These are phyloP conservation scores for Eremochloa ophiuroides DNA, from an alignment of 176 grass and related monocot species.

Conservation along the genomic window DNA sequence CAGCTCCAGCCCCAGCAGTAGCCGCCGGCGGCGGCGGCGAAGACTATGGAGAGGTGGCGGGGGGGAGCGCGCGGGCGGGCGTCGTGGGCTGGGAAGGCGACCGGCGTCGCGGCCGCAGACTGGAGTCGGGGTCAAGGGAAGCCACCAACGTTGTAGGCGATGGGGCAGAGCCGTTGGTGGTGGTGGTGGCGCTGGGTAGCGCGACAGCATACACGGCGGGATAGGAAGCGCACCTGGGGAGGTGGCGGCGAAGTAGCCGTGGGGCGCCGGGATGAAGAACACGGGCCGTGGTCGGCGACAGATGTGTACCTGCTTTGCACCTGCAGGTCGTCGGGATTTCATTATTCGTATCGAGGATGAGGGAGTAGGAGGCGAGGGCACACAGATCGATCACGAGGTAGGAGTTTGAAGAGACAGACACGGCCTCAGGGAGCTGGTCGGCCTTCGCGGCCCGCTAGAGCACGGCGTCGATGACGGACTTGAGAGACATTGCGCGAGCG, in stretches of 20 bases:
- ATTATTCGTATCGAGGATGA: no score
- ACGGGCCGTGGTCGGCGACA: slow-evolving; percentile 48
- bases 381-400: slow-evolving; percentile 64
- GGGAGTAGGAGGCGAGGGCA: no score
- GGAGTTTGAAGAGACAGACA: slow-evolving; percentile 14
- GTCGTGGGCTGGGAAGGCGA: no score
- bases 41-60: no score
- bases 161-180: slow-evolving; percentile 6
- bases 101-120: no score
- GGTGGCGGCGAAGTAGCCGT: slow-evolving; percentile 52
- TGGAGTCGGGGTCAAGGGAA: no score
- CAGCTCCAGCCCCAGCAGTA: no score
- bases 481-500: slow-evolving; percentile 48
- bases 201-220: slow-evolving; percentile 42
- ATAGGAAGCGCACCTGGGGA: slow-evolving; percentile 31
- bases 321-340: no score
- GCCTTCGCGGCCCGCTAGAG: slow-evolving; percentile 66
- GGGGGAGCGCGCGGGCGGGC: no score
- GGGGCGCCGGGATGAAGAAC: slow-evolving; percentile 55
- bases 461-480: slow-evolving; percentile 82
- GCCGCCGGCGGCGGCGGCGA: no score
- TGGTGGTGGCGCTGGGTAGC: slow-evolving; percentile 32
- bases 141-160: no score
- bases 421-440: slow-evolving; percentile 33
- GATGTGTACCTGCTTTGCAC: slow-evolving; percentile 47